Evolutionary conservation across 2,329 filamentous ascomycete genomes (phyloP).

Genomic region (Aschersonia sp.): DNA sequence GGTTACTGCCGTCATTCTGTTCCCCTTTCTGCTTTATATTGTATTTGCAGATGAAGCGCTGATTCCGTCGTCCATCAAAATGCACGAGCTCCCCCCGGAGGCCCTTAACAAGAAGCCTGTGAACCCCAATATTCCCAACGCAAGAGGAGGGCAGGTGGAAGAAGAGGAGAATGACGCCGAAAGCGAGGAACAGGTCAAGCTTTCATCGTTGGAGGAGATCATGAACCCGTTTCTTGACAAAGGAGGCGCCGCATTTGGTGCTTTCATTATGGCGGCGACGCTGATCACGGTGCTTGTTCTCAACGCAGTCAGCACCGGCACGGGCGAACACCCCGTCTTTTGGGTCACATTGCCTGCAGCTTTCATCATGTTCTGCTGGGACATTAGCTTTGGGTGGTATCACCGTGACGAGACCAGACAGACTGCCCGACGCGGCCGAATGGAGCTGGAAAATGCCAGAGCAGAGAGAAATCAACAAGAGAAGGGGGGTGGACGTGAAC

Average conservation of each 20-base stretch:
- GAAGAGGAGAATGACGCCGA: constrained; percentile 30
- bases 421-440: constrained; percentile 41
- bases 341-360: constrained; percentile 58
- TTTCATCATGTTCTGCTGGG: constrained; percentile 54
- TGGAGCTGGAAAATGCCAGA: constrained; percentile 9
- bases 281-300: constrained; percentile 50
- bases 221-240: constrained; percentile 64
- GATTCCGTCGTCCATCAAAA: constrained; percentile 50
- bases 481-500: constrained; percentile 1
- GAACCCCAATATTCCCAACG: constrained; percentile 59
- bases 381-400: constrained; percentile 48
- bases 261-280: constrained; percentile 50
- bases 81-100: constrained; percentile 51
- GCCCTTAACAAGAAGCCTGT: constrained; percentile 40
- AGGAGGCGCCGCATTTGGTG: constrained; percentile 48
- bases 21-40: constrained; percentile 56
- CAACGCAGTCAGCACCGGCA: constrained; percentile 43
- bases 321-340: constrained; percentile 42
- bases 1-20: constrained; percentile 51
- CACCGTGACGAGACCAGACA: constrained; percentile 47
- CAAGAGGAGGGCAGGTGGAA: constrained; percentile 34
- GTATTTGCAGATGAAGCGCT: constrained; percentile 50
- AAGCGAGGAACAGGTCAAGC: constrained; percentile 35
- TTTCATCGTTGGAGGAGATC: constrained; percentile 54
- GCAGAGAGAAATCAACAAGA: constrained; percentile 6